Base-by-base conservation (phyloP, 192 early-diverging fungal genomes). In the Linnemannia exigua region DNA sequence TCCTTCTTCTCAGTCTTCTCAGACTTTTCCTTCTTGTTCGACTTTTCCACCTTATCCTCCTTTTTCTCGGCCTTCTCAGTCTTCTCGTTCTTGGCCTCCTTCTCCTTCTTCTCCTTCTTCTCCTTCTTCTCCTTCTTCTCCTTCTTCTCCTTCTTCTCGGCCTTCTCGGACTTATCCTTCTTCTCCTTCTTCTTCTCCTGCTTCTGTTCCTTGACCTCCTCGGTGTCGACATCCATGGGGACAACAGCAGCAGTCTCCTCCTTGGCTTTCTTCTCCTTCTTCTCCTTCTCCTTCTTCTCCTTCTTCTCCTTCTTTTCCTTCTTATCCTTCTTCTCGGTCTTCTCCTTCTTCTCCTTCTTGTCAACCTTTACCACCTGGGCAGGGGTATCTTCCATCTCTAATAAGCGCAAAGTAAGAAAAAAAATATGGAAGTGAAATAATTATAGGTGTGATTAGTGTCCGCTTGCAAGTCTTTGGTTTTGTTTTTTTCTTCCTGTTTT, bases 101-200 rank as follows among this genome's bases (percentile, higher is more conserved):
- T 74, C 17, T 88, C 74, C 67, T 86, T 72, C 44, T 80, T 80
- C 31, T 88, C 80, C 75, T 90, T 88, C 70, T 88, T 80, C n/a
- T 88, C 77, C 52, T 81, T 79, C 58, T 89, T 75, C 36, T 84
- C 68, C 54, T 79, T 66, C 54, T 72, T 66, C 25, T 72, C 52
- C 31, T 37, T 47, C 48, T 70, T 75, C 0, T 74, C 80, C 74
- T 82, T 72, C 44, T 82, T 71, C 1, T 75, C 74, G 19, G 28
- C 22, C 61, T 81, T 80, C 28, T 81, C 79, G 12, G 36, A 33
- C 66, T 81, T 81, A 33, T 74, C 79, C 19, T 70, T 66, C 74
- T 81, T 81, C 0, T 74, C 51, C 0, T 38, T 12, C 52, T 74
- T 74, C 3, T 74, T 66, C 63, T 67, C 68, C 63, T 70, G 68